Conservation (phyloP, 129 eudicot genomes). For the Ambrosia artemisiifolia region DNA sequence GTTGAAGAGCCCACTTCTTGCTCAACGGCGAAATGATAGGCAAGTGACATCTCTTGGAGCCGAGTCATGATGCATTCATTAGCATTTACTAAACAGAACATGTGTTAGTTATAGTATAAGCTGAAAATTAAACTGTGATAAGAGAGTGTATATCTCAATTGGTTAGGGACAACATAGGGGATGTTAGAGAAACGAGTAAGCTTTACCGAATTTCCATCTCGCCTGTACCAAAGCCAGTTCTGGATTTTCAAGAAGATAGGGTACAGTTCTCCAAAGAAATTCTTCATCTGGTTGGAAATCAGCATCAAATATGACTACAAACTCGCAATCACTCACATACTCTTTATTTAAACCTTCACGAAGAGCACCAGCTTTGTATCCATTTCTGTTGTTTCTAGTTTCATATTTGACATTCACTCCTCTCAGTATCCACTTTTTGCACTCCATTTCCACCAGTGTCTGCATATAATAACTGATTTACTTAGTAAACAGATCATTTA, state of each 20-base stretch:
- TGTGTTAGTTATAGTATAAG: conserved; percentile 2
- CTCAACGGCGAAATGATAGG: conserved; percentile 77
- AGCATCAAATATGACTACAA: conserved; percentile 79
- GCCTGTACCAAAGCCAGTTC: conserved; percentile 86
- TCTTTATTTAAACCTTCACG: conserved; percentile 68
- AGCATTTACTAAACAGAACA: conserved; percentile 55
- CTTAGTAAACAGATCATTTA: background rate
- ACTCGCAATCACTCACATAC: conserved; percentile 66
- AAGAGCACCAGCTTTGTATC: conserved; percentile 89
- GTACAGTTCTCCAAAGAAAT: conserved; percentile 70
- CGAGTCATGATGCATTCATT: conserved; percentile 84
- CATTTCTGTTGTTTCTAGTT: conserved; percentile 76
- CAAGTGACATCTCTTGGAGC: conserved; percentile 84
- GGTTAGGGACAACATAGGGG: background rate
- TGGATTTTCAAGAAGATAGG: conserved; percentile 67
- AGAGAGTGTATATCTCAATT: conserved; percentile 1
- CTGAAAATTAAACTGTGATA: background rate
- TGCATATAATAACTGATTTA: conserved; percentile 28
- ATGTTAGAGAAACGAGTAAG: conserved; percentile 1
- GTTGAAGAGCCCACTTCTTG: conserved; percentile 92
- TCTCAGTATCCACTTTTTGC: conserved; percentile 60
- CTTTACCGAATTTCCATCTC: conserved; percentile 84
- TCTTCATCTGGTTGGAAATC: conserved; percentile 87
- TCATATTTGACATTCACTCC: conserved; percentile 77
- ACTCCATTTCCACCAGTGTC: conserved; percentile 67